A percentile compares a stretch with the other conserved stretches of the same genome.
Conservation (phyloP, 306 rosid species). For the Medicago ruthenica region DNA sequence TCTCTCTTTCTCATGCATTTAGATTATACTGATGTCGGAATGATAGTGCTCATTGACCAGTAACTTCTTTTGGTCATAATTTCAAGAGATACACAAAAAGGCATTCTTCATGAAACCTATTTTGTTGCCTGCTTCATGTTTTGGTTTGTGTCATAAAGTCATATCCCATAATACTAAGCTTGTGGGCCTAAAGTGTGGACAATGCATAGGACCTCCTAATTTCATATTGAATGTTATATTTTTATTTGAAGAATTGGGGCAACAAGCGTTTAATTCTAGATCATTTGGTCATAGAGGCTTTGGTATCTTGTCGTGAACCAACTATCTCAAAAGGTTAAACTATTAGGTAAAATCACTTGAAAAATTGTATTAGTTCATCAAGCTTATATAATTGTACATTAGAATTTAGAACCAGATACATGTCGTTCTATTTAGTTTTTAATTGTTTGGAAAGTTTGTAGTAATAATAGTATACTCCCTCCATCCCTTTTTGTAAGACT, state of each 20-base stretch:
- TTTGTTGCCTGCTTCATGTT: neutral
- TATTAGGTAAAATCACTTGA: no score
- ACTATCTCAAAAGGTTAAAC: no score
- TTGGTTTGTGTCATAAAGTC: neutral
- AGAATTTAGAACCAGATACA: no score
- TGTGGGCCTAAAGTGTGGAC: neutral
- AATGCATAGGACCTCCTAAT: neutral
- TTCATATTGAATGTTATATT: neutral
- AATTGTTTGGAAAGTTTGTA: no score
- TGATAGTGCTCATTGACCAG: neutral
- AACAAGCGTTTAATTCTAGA: neutral
- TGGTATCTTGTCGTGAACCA: no score
- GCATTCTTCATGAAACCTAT: neutral
- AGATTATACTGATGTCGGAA: conserved; percentile 11
- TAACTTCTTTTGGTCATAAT: neutral
- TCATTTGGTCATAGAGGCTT: neutral
- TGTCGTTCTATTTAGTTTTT: no score
- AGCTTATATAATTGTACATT: no score
- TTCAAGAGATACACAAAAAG: neutral
- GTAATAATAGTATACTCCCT: no score
- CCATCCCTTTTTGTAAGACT: no score
- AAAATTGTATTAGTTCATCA: no score
- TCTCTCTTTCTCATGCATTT: conserved; percentile 7
- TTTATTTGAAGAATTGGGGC: neutral
- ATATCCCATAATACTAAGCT: neutral